Percentiles rank a stretch among this genome's conserved stretches.
phyloP scores from a whole-genome alignment of 208 protist genomes.

The Trypanosoma melophagium region DNA sequence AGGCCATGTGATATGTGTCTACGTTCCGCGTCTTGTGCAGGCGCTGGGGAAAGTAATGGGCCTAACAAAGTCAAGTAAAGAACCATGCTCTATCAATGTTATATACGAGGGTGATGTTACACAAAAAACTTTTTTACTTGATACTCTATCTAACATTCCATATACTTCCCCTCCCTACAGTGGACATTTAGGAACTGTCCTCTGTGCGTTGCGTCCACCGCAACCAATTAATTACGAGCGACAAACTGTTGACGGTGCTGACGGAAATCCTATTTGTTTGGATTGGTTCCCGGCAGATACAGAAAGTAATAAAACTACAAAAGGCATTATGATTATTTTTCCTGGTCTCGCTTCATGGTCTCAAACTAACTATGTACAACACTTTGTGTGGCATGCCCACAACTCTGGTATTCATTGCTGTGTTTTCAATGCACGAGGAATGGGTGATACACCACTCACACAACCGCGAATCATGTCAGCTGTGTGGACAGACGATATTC shows the following conservation, averaged over 20 bases:
- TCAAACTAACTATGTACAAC: slow-evolving; percentile 72
- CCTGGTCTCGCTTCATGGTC: slow-evolving; percentile 77
- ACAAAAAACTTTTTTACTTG: slow-evolving; percentile 33
- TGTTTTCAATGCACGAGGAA: slow-evolving; percentile 68
- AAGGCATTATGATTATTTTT: slow-evolving; percentile 61
- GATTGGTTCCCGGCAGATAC: slow-evolving; percentile 53
- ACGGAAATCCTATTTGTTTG: slow-evolving; percentile 71
- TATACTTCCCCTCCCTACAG: slow-evolving; percentile 58
- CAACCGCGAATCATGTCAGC: slow-evolving; percentile 67
- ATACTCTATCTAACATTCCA: slow-evolving; percentile 16
- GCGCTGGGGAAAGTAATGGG: not conserved
- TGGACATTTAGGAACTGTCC: slow-evolving; percentile 62
- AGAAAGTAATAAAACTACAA: slow-evolving; percentile 6
- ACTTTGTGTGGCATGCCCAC: slow-evolving; percentile 51
- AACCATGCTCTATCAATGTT: not conserved
- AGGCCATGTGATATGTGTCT: slow-evolving; percentile 3
- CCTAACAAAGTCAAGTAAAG: not conserved
- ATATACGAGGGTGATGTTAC: not conserved
- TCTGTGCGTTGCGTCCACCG: slow-evolving; percentile 56
- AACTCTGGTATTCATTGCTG: slow-evolving; percentile 52
- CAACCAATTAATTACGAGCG: slow-evolving; percentile 45
- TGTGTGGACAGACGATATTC: slow-evolving; percentile 66
- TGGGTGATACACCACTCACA: slow-evolving; percentile 70
- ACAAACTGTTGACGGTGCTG: slow-evolving; percentile 36
- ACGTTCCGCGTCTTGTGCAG: not conserved